Percentiles rank a stretch among this genome's conserved stretches.
phyloP scores from a whole-genome alignment of 2,329 filamentous ascomycete genomes.

The Lasiodiplodia gonubiensis region DNA sequence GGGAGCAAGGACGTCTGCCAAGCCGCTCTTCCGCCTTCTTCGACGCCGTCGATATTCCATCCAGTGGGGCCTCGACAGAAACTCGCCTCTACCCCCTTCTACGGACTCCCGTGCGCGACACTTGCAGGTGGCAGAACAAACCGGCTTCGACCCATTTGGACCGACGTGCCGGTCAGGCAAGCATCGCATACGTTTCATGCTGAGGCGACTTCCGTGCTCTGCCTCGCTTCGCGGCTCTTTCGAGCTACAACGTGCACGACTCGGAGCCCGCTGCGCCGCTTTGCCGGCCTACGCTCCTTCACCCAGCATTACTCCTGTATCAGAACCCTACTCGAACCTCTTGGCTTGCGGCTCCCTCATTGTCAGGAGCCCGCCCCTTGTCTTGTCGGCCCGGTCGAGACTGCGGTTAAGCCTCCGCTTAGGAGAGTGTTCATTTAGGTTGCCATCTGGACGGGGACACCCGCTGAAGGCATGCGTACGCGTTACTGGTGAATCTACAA shows the following conservation, averaged over 20 bases:
- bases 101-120: background rate
- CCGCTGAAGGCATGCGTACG: background rate
- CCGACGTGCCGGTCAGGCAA: conserved; percentile 16
- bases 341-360: background rate
- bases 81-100: background rate
- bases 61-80: background rate
- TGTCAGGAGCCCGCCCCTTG: background rate
- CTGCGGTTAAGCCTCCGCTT: background rate
- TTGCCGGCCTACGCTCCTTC: background rate
- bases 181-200: conserved; percentile 10
- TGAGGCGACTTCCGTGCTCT: conserved; percentile 10
- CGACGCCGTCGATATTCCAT: conserved; percentile 4
- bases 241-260: conserved; percentile 1
- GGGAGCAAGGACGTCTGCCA: background rate
- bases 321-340: conserved; percentile 2
- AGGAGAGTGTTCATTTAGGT: background rate
- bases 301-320: conserved; percentile 7
- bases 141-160: background rate
- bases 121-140: background rate
- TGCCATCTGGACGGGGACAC: background rate
- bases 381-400: background rate
- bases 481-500: background rate
- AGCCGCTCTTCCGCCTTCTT: background rate
- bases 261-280: background rate
- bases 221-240: background rate